Evolutionary conservation across 2,329 filamentous ascomycete genomes (phyloP).

Genomic region (Rugonectria rugulosa): DNA sequence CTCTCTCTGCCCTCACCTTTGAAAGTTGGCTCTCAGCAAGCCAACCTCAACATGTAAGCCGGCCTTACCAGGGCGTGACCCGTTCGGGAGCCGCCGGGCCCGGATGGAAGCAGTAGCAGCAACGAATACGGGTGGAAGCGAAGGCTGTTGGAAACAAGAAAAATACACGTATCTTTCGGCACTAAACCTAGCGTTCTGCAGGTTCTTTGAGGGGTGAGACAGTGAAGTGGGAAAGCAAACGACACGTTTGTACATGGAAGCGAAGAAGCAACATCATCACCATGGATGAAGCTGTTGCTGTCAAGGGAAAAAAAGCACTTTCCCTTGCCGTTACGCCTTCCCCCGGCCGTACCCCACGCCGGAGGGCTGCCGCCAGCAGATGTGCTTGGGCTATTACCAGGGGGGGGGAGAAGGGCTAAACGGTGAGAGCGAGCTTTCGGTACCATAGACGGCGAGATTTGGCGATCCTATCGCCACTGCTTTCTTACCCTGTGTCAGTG

Average conservation of each 20-base stretch:
- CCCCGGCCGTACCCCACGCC: slow-evolving; percentile 15
- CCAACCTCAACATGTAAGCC: slow-evolving; percentile 12
- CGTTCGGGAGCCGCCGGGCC: not conserved
- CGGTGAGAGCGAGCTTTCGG: not conserved
- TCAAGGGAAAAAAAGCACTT: not conserved
- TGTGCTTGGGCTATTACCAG: not conserved
- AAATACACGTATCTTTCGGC: not conserved
- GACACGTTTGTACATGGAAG: not conserved
- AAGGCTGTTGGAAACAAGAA: too few relatives aligned
- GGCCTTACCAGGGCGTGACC: slow-evolving; percentile 7
- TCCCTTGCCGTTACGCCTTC: not conserved
- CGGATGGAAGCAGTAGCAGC: not conserved
- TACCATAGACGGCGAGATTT: too few relatives aligned
- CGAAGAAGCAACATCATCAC: slow-evolving; percentile 10
- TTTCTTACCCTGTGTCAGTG: not conserved
- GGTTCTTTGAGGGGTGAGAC: not conserved
- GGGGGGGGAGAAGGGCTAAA: not conserved
- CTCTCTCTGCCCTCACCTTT: slow-evolving; percentile 13
- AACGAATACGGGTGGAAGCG: slow-evolving; percentile 1
- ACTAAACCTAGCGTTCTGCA: slow-evolving; percentile 5
- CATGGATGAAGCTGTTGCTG: slow-evolving; percentile 4
- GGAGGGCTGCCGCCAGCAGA: not conserved
- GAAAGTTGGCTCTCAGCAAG: slow-evolving; percentile 4
- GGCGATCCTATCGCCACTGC: too few relatives aligned
- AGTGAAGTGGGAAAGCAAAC: not conserved